phyloP scores from a whole-genome alignment of 768 basidiomycete species.

The Leucocoprinus leucothites region DNA sequence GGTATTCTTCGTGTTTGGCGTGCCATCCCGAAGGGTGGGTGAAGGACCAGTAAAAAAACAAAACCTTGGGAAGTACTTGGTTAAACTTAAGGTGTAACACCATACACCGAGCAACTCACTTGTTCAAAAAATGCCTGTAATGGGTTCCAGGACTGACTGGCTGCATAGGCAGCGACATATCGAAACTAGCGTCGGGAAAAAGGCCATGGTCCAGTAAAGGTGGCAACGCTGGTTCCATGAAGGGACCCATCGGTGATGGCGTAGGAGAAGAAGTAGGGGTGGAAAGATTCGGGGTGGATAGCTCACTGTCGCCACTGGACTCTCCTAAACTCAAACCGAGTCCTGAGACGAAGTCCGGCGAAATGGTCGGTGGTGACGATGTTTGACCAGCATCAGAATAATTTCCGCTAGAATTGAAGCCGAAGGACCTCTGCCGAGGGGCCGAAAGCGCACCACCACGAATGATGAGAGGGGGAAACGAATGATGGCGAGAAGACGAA shows the following conservation, averaged over 20 bases:
- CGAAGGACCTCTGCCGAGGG: too few relatives aligned
- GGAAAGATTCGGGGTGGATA: constrained; percentile 45
- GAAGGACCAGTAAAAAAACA: constrained; percentile 74
- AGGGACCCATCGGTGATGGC: constrained; percentile 37
- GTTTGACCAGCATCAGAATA: not conserved
- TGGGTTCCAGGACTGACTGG: constrained; percentile 32
- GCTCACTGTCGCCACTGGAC: constrained; percentile 28
- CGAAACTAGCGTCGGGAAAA: not conserved
- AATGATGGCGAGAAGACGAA: constrained; percentile 30
- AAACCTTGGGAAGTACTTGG: constrained; percentile 44
- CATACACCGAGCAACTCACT: constrained; percentile 37
- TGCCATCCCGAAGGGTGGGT: not conserved
- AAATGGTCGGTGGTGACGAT: constrained; percentile 13
- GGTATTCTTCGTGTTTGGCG: not conserved
- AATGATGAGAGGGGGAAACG: constrained; percentile 30
- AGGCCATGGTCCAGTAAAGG: constrained; percentile 1
- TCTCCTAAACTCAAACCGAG: constrained; percentile 12
- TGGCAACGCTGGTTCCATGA: constrained; percentile 18
- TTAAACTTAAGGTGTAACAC: not conserved
- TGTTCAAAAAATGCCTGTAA: constrained; percentile 63
- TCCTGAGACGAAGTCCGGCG: not conserved
- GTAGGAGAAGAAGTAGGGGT: constrained; percentile 41
- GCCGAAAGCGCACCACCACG: constrained; percentile 9
- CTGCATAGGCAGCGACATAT: constrained; percentile 15
- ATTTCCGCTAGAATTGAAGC: constrained; percentile 6